Evolutionary conservation across 352 stramenopile species (phyloP), one percentile per base, ranked within the genome.

Genomic region (Blastocystis sp.): DNA sequence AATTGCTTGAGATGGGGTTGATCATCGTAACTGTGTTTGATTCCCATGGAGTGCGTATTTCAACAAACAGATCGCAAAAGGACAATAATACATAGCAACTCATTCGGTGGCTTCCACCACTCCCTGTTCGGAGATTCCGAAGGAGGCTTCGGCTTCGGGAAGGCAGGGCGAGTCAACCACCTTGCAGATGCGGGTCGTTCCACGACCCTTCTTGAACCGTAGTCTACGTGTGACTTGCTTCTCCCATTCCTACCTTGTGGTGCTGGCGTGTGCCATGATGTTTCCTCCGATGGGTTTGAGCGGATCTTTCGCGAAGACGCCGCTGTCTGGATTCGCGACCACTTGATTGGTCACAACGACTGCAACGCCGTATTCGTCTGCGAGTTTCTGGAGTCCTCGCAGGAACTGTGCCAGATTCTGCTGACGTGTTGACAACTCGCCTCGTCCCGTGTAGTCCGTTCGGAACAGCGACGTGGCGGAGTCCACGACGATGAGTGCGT

Each of bases 321-420:
- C 94, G n/a, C 90, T 91, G 88, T 94, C 93, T 21, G 92, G 92
- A 87, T 94, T 93, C 21, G 92, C 92, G n/a, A 94, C 92, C n/a
- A 96, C 93, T 84, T 96, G 93, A 88, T 96, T 96, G 8, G 91
- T 96, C 42, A 96, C 90, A 49, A 96, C 93, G 14, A 96, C 92
- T 6, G 96, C 96, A 48, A 99, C 95, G 24, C 96, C 96, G 89
- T 98, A 99, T 88, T 99, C 95, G 87, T 98, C 95, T 0, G 93
- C 92, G 90, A 99, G 94, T 61, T 95, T 90, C 57, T 94, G 98
- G 29, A 99, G 89, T 67, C 97, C 92, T 14, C 96, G 92, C 65
- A 99, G 88, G 87, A 99, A 99, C 78, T 95, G 96, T 48, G 88
- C 91, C 9, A 92, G 89, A 84, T 92, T 89, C 90, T 93, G 91